Base-by-base conservation (phyloP, 805 yeast genomes). In the Barnettozyma botsteinii region DNA sequence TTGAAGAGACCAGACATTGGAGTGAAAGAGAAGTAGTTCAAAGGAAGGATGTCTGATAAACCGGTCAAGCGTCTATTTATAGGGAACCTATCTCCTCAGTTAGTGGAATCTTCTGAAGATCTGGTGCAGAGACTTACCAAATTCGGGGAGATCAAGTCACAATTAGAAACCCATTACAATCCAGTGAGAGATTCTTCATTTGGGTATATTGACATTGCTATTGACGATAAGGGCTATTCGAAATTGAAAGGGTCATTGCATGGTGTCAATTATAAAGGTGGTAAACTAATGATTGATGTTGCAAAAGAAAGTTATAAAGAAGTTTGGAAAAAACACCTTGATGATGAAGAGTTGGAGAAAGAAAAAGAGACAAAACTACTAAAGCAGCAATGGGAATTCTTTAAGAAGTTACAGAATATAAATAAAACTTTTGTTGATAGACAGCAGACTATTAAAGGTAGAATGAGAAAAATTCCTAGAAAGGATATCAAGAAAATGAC, bases 221-320 rank as follows among this genome's bases (percentile, higher is more conserved):
- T 81, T 11, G 58, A 69, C 1, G 65, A 67, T 4, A 60, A 62
- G 17, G 65, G 69, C 26, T 76, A 70, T 40, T 62, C 60, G 1
- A 73, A 72, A 34, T 60, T 91, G 37, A 70, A 72, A 42, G 57
- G 63, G 7, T 66, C 83, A 1, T 71, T 85, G 47, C 74, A 86
- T 56, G 93, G 89, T 23, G 74, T 82, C 2, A 73, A 72, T 20
- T 91, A 72, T 61, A 86, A 84, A 70, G 95, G 95, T 3, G 69
- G 81, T 20, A 75, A 71, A 38, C 59, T 91, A 26, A 66, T 67
- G 3, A 62, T 91, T 9, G 77, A 72, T 38, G 57, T 64, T 33
- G 96, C 97, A 4, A 75, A 71, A 48, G 78, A 78, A 0, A 66
- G 65, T 32, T 83, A 63, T 59, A 52, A 62, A 33, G 64, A 64